phyloP scores from a whole-genome alignment of 345 rosid genomes.

The Euphorbia peplus region DNA sequence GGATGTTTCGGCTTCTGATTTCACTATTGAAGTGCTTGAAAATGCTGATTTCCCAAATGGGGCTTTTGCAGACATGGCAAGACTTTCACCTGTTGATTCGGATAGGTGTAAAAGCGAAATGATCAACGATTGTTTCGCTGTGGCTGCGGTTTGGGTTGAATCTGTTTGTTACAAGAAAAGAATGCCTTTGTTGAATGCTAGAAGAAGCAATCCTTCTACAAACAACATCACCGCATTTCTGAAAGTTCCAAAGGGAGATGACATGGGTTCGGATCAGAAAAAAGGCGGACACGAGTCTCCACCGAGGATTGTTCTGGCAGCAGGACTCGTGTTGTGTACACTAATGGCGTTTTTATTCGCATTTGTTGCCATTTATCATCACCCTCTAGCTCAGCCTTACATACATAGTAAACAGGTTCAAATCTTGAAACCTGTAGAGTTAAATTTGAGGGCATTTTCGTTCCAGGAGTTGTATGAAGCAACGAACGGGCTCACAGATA shows the following conservation, averaged over 20 bases:
- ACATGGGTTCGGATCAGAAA: background rate
- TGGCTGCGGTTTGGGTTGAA: conserved; percentile 24
- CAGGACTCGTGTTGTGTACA: conserved; percentile 17
- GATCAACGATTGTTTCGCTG: conserved; percentile 30
- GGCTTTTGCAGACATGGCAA: conserved; percentile 17
- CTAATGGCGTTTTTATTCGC: conserved; percentile 23
- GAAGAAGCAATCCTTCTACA: conserved; percentile 27
- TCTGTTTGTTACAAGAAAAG: conserved; percentile 30
- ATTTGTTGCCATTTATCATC: conserved; percentile 19
- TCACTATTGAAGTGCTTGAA: conserved; percentile 15
- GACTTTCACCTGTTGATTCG: background rate
- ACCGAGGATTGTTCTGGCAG: conserved; percentile 14
- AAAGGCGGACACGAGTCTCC: conserved; percentile 10
- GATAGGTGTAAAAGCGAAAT: conserved; percentile 22
- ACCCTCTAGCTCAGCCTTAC: conserved; percentile 22
- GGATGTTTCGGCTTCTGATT: conserved; percentile 15
- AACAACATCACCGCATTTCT: conserved; percentile 24
- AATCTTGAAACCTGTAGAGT: conserved; percentile 23
- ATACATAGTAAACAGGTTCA: background rate
- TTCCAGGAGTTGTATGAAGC: conserved; percentile 34
- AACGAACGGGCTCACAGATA: conserved; percentile 35
- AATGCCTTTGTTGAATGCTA: conserved; percentile 36
- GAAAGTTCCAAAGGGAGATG: conserved; percentile 20
- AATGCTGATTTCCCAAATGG: conserved; percentile 27
- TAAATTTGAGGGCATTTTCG: conserved; percentile 37